phyloP scores from a whole-genome alignment of 257 asterid species.

The Scutellaria minor region DNA sequence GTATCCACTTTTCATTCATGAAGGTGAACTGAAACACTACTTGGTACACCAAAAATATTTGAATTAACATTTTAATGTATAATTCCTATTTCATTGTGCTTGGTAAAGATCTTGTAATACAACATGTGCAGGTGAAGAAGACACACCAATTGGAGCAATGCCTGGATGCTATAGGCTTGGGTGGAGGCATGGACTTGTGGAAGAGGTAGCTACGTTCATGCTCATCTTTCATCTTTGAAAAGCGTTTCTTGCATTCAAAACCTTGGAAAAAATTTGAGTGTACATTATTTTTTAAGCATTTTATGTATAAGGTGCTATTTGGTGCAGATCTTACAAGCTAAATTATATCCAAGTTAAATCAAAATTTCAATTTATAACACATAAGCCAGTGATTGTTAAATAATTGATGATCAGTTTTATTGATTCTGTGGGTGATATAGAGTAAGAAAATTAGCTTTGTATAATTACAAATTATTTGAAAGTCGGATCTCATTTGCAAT shows the following conservation, averaged over 20 bases:
- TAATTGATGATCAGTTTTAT: neutral
- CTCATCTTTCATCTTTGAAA: constrained; percentile 25
- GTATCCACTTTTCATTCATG: constrained; percentile 96
- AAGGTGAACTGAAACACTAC: constrained; percentile 54
- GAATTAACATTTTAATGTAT: neutral
- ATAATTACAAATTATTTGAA: neutral
- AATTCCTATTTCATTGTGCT: constrained; percentile 13
- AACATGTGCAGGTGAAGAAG: constrained; percentile 79
- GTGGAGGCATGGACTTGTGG: constrained; percentile 95
- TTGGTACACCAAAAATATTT: neutral
- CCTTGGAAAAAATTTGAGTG: neutral
- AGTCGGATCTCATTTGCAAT: neutral
- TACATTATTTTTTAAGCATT: neutral
- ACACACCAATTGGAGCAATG: constrained; percentile 98
- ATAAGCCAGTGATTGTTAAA: neutral
- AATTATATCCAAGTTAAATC: neutral
- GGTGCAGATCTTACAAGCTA: constrained; percentile 11
- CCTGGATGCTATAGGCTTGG: constrained; percentile 99
- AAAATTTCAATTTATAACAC: neutral
- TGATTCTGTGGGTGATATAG: neutral
- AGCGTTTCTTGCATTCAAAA: constrained; percentile 8
- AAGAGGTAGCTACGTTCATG: constrained; percentile 67
- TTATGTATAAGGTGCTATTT: neutral
- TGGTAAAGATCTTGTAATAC: constrained; percentile 21
- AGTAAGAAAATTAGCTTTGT: neutral